Evolutionary conservation across 345 rosid species (phyloP).

Genomic region (Pistacia vera): DNA sequence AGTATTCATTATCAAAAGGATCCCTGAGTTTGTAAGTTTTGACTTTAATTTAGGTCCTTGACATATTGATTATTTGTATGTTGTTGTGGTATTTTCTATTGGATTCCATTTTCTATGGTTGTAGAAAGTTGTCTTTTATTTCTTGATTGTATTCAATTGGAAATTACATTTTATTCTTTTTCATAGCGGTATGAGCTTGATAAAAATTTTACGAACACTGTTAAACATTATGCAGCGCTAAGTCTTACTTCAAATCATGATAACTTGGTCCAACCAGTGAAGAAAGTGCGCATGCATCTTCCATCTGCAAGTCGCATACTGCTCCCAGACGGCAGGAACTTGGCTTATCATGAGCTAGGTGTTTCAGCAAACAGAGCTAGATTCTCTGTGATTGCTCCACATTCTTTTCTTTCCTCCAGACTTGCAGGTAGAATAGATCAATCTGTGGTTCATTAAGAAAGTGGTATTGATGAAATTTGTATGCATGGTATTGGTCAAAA

Average conservation of each 20-base stretch:
- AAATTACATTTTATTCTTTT: not conserved
- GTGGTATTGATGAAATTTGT: not conserved
- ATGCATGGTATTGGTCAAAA: not conserved
- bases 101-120: no score
- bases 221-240: conserved; percentile 54
- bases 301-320: conserved; percentile 55
- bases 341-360: conserved; percentile 78
- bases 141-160: not conserved
- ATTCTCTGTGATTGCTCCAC: conserved; percentile 70
- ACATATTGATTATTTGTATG: not conserved
- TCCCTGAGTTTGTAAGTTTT: not conserved
- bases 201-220: conserved; percentile 7
- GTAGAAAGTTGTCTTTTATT: not conserved
- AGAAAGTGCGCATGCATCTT: conserved; percentile 71
- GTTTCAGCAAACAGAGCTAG: conserved; percentile 75
- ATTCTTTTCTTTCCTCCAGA: conserved; percentile 83
- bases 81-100: not conserved
- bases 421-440: conserved; percentile 59
- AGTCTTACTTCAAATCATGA: conserved; percentile 43
- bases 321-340: conserved; percentile 85
- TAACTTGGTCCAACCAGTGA: conserved; percentile 38
- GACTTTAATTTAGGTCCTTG: not conserved
- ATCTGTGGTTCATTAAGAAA: conserved; percentile 11
- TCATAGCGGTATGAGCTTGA: not conserved
- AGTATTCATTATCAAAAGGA: not conserved